Conservation (phyloP, 2,329 filamentous ascomycete species). For the Pseudogymnoascus sp. region DNA sequence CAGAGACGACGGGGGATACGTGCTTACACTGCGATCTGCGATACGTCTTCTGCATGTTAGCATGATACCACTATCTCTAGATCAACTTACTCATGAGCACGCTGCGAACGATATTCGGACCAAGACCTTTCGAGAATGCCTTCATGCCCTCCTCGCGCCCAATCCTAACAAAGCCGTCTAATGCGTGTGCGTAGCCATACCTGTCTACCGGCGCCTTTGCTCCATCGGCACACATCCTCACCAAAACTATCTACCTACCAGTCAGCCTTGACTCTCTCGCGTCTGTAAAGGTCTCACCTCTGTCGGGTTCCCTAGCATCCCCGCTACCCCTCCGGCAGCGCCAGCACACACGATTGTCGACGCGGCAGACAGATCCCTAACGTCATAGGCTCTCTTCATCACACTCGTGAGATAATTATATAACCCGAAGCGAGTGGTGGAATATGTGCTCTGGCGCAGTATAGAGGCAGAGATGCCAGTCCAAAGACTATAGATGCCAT, state of each 20-base stretch:
- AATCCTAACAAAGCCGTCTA: constrained; percentile 30
- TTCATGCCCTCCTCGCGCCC: constrained; percentile 34
- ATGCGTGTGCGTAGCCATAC: constrained; percentile 35
- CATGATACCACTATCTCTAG: not conserved
- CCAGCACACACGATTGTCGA: constrained; percentile 35
- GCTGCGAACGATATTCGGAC: constrained; percentile 36
- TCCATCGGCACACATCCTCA: constrained; percentile 41
- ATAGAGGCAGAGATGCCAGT: constrained; percentile 38
- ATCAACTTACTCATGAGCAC: constrained; percentile 38
- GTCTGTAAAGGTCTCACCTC: constrained; percentile 25
- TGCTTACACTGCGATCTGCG: constrained; percentile 37
- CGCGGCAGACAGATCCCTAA: constrained; percentile 27
- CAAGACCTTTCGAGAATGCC: constrained; percentile 34
- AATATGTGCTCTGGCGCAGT: constrained; percentile 38
- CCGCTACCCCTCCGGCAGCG: constrained; percentile 36
- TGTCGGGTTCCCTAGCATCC: constrained; percentile 39
- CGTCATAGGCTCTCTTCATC: constrained; percentile 24
- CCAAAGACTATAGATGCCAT: constrained; percentile 39
- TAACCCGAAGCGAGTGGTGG: constrained; percentile 38
- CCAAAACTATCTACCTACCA: constrained; percentile 31
- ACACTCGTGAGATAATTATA: constrained; percentile 33
- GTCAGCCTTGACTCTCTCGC: not conserved
- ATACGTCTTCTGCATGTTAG: constrained; percentile 31
- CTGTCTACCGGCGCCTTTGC: constrained; percentile 32
- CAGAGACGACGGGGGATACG: not conserved